A percentile compares a stretch with the other conserved stretches of the same genome.
These are phyloP conservation scores for Dunaliella primolecta DNA, from an alignment of 139 green algal species.

Conservation along the genomic window DNA sequence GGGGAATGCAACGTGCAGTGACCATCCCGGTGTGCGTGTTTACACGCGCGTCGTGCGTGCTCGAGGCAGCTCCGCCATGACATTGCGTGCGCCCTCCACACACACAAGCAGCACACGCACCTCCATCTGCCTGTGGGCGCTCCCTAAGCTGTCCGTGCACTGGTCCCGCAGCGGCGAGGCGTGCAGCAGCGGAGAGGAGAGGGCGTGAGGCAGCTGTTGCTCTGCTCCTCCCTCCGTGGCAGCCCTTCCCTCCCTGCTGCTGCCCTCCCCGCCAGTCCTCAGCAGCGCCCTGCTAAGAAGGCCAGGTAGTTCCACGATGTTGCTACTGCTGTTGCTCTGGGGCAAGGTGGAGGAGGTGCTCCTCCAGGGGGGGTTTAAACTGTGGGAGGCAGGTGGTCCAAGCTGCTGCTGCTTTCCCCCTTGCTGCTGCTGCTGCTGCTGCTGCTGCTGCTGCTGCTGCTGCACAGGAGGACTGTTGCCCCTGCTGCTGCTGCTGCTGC, in stretches of 20 bases:
- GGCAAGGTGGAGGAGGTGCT: not conserved
- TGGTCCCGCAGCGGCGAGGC: not conserved
- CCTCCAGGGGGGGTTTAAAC: not conserved
- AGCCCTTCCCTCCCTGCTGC: not conserved
- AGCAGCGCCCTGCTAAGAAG: not conserved
- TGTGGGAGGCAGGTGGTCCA: not conserved
- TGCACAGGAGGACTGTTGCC: not conserved
- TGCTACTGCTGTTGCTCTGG: not conserved
- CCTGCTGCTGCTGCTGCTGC: not conserved
- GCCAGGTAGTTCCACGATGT: not conserved
- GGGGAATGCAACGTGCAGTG: too few relatives aligned
- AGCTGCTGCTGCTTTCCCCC: not conserved
- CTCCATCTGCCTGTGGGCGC: not conserved
- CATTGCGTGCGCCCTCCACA: not conserved
- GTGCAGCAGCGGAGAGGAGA: not conserved
- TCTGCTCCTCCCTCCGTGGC: too few relatives aligned
- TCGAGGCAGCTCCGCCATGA: too few relatives aligned
- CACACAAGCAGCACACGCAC: not conserved
- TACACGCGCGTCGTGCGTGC: too few relatives aligned
- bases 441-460: not conserved
- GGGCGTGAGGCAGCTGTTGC: not conserved
- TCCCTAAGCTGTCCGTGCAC: not conserved
- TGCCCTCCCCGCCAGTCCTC: not conserved
- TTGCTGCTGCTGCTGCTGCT: not conserved
- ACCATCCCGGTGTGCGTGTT: too few relatives aligned